Conservation (phyloP, 2,329 filamentous ascomycete species). For the Colletotrichum musicola region DNA sequence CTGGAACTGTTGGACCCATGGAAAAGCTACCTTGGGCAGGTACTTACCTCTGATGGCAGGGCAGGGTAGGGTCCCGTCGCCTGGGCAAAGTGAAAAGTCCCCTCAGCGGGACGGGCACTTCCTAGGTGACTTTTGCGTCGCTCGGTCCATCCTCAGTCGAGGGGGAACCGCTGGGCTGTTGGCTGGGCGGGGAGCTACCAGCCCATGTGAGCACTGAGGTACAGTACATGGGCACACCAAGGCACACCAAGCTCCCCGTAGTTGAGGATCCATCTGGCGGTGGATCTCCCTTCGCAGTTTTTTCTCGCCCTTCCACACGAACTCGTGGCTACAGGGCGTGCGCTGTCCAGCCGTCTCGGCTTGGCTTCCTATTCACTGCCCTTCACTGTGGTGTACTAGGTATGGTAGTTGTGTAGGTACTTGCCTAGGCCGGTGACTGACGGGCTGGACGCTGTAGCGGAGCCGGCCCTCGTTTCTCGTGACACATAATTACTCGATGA, state of each 20-base stretch:
- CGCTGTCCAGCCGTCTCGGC: constrained; percentile 3
- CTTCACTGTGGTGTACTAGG: no score
- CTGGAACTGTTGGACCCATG: no score
- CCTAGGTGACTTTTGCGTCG: no score
- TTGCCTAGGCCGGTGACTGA: background rate
- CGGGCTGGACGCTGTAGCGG: constrained; percentile 34
- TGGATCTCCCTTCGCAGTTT: background rate
- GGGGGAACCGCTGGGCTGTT: background rate
- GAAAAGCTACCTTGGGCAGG: no score
- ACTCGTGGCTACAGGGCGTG: no score
- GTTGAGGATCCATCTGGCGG: no score
- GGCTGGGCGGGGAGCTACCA: background rate
- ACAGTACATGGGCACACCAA: background rate
- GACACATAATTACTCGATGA: constrained; percentile 54
- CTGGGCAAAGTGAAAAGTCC: no score
- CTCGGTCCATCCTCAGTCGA: background rate
- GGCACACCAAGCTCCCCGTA: background rate
- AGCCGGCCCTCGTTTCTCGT: constrained; percentile 42
- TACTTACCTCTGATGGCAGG: no score
- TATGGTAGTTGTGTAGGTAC: background rate
- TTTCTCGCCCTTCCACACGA: background rate
- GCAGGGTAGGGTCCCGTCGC: no score
- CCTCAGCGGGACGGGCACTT: no score
- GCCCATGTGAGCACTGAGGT: no score
- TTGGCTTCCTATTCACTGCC: background rate